Conservation (phyloP, 257 asterid species). For the Salvia rosmarinus region DNA sequence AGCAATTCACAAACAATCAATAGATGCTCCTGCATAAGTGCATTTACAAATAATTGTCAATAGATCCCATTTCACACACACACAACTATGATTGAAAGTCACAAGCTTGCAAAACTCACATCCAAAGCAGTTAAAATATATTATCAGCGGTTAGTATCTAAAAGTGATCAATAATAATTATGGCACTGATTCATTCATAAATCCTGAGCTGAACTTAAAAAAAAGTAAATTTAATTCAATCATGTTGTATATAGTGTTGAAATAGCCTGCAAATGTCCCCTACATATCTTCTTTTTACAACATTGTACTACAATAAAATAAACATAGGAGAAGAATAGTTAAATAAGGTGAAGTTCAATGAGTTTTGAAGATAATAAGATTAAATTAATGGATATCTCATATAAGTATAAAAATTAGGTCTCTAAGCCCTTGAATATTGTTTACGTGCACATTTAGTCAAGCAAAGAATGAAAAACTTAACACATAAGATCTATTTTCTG, state of each 20-base stretch:
- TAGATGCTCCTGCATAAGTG: slow-evolving; percentile 91
- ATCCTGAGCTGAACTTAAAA: background rate
- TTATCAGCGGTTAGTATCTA: background rate
- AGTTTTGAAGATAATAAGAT: no score
- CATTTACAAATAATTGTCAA: slow-evolving; percentile 24
- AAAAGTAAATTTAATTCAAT: background rate
- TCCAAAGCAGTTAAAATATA: background rate
- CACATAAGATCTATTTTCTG: no score
- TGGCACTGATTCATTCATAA: background rate
- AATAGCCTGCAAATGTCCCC: background rate
- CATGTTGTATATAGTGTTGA: background rate
- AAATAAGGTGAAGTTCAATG: no score
- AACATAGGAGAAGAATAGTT: no score
- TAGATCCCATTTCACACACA: slow-evolving; percentile 8
- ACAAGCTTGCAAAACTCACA: slow-evolving; percentile 18
- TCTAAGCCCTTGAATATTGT: no score
- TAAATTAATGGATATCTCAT: no score
- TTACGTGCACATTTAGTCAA: no score
- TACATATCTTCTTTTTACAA: no score
- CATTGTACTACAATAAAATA: no score
- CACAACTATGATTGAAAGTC: slow-evolving; percentile 19
- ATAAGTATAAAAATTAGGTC: no score
- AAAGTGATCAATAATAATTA: background rate
- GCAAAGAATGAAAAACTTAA: no score
- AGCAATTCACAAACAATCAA: slow-evolving; percentile 96